Evolutionary conservation across 176 grass and related monocot species (phyloP).

Genomic region (Carex parvula): DNA sequence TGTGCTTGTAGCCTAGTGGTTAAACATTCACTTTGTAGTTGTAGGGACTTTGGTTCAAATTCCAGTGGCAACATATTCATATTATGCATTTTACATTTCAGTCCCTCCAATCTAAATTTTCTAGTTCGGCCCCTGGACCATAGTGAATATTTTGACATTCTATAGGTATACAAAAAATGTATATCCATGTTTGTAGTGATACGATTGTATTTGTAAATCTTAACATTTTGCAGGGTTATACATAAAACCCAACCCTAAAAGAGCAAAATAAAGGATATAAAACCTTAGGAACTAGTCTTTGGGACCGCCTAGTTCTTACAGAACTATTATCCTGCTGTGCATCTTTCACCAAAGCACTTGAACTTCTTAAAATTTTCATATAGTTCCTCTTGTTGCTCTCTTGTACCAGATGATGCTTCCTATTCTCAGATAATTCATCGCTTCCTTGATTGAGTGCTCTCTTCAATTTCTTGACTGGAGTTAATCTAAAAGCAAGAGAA

Average conservation of each 20-base stretch:
- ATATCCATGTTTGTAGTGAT: not conserved
- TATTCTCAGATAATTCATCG: slow-evolving; percentile 43
- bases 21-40: too few relatives aligned
- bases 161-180: not conserved
- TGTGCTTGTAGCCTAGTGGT: too few relatives aligned
- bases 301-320: slow-evolving; percentile 48
- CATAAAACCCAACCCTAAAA: not conserved
- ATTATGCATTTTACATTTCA: too few relatives aligned
- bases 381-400: slow-evolving; percentile 47
- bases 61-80: too few relatives aligned
- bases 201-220: not conserved
- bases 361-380: slow-evolving; percentile 63
- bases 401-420: slow-evolving; percentile 25
- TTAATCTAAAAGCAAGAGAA: slow-evolving; percentile 43
- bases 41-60: too few relatives aligned
- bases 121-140: not conserved
- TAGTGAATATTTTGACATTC: not conserved
- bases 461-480: slow-evolving; percentile 37
- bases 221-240: not conserved
- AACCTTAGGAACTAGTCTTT: slow-evolving; percentile 62
- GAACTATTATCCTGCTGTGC: slow-evolving; percentile 16
- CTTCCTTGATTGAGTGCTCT: slow-evolving; percentile 27
- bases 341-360: slow-evolving; percentile 8
- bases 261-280: not conserved
- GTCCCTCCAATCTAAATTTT: too few relatives aligned